phyloP scores from a whole-genome alignment of 176 grass and related monocot genomes.

The Oryza punctata region DNA sequence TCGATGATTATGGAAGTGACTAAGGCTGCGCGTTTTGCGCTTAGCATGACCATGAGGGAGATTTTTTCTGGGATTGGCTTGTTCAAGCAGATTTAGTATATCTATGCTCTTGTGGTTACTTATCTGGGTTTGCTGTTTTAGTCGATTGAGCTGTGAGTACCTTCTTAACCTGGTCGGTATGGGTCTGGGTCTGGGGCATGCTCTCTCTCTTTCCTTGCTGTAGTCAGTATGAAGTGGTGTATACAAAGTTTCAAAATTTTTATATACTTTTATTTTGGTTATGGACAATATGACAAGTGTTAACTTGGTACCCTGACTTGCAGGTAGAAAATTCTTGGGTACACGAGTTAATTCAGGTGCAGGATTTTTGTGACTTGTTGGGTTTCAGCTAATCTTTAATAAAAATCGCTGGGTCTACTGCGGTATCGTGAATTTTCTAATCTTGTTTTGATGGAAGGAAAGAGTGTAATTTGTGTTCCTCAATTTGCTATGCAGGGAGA shows the following conservation, averaged over 20 bases:
- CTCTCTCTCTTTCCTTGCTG: slow-evolving; percentile 16
- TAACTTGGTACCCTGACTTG: slow-evolving; percentile 11
- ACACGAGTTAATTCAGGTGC: neutral
- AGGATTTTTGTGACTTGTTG: slow-evolving; percentile 14
- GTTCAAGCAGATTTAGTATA: neutral
- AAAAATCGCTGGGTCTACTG: neutral
- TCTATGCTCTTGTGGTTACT: neutral
- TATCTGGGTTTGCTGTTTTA: neutral
- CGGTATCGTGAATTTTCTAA: neutral
- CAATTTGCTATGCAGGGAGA: slow-evolving; percentile 18
- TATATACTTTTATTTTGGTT: neutral
- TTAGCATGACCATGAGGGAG: neutral
- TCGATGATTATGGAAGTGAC: neutral
- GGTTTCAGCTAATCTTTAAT: slow-evolving; percentile 13
- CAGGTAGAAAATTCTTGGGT: neutral
- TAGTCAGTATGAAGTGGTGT: neutral
- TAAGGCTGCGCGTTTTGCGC: neutral
- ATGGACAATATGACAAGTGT: slow-evolving; percentile 9
- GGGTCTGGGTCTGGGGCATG: neutral
- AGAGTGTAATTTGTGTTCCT: slow-evolving; percentile 6
- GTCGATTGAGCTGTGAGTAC: neutral
- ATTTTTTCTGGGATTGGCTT: neutral
- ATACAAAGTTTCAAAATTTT: neutral
- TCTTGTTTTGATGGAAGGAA: neutral
- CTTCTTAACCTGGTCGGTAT: neutral